phyloP scores from a whole-genome alignment of 495 filamentous ascomycete species.

The Aspergillus cavernicola region DNA sequence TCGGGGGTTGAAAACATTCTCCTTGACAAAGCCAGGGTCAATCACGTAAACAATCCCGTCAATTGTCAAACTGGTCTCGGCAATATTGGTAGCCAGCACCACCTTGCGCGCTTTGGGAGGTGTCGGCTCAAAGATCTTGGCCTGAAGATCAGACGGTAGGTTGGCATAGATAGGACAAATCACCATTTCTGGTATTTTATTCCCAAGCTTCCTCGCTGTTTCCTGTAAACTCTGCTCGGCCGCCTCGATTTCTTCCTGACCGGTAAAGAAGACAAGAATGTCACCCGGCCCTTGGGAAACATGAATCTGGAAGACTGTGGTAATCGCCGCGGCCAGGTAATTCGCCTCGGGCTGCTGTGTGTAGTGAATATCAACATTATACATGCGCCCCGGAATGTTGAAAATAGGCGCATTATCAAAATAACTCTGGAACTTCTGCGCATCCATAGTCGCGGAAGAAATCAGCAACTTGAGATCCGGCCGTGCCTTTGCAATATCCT shows the following conservation, averaged over 20 bases:
- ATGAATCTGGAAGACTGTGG: constrained; percentile 95
- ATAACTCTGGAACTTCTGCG: constrained; percentile 86
- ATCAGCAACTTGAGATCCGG: constrained; percentile 91
- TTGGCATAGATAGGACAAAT: constrained; percentile 89
- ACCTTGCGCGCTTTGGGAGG: constrained; percentile 78
- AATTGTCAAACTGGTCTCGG: constrained; percentile 84
- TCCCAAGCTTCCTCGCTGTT: constrained; percentile 75
- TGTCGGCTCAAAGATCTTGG: constrained; percentile 87
- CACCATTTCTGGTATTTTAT: constrained; percentile 79
- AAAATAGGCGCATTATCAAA: constrained; percentile 96
- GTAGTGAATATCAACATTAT: constrained; percentile 91
- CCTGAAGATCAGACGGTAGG: constrained; percentile 78
- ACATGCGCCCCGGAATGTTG: constrained; percentile 88
- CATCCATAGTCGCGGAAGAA: constrained; percentile 93
- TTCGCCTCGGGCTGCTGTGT: constrained; percentile 91
- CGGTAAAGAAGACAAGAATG: constrained; percentile 86
- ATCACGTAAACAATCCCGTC: constrained; percentile 92
- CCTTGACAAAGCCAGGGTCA: constrained; percentile 89
- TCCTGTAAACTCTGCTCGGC: constrained; percentile 78
- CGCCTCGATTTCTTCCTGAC: constrained; percentile 86
- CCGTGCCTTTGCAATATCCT: constrained; percentile 82
- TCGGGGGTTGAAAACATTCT: constrained; percentile 88
- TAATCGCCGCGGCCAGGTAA: constrained; percentile 86
- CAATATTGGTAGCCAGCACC: constrained; percentile 86
- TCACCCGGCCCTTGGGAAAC: constrained; percentile 81